phyloP scores from a whole-genome alignment of 345 rosid species.

The Carallia pectinifolia region DNA sequence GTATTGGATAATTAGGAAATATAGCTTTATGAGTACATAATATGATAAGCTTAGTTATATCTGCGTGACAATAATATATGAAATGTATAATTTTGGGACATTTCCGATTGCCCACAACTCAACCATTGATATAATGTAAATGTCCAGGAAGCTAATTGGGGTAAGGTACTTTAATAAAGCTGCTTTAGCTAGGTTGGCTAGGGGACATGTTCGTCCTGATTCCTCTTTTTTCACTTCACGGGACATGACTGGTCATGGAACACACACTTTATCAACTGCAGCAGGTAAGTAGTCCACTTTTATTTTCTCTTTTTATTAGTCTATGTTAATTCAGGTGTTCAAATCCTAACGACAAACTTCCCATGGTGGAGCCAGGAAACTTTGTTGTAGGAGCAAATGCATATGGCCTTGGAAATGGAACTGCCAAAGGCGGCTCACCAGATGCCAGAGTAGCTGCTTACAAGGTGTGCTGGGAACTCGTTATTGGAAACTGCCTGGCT shows the following conservation, averaged over 20 bases:
- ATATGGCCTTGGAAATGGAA: neutral
- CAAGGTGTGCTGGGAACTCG: neutral
- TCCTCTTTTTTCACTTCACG: constrained; percentile 29
- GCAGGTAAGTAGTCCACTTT: constrained; percentile 20
- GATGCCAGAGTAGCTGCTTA: neutral
- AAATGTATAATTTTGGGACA: too few relatives aligned
- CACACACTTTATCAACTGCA: constrained; percentile 15
- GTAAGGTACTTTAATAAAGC: constrained; percentile 67
- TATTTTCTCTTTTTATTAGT: too few relatives aligned
- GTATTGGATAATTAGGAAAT: too few relatives aligned
- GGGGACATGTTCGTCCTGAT: constrained; percentile 31
- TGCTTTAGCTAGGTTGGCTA: neutral
- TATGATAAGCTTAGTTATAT: too few relatives aligned
- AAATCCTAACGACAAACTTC: too few relatives aligned
- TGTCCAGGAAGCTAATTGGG: constrained; percentile 58
- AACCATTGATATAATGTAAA: too few relatives aligned
- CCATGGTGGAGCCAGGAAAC: neutral
- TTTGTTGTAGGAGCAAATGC: constrained; percentile 2
- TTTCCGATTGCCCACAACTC: too few relatives aligned
- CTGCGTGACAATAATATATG: too few relatives aligned
- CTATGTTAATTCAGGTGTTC: too few relatives aligned
- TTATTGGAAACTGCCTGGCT: neutral
- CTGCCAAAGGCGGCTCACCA: constrained; percentile 1
- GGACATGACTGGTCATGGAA: constrained; percentile 56
- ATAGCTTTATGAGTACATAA: too few relatives aligned